These are phyloP conservation scores for Vinca minor DNA, from an alignment of 257 asterid species.

Conservation along the genomic window DNA sequence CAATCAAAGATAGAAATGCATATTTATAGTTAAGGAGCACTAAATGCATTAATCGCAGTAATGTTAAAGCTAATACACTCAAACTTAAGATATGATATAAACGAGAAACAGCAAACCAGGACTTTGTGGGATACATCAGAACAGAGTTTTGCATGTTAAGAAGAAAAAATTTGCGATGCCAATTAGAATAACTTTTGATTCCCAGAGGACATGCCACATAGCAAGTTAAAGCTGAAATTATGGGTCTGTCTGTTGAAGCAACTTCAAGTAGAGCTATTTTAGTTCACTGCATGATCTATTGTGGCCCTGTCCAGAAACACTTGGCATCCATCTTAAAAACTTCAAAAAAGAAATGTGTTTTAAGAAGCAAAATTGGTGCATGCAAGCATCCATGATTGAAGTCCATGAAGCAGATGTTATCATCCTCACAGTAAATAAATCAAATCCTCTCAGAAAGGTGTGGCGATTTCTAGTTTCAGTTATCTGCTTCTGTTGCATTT, in stretches of 20 bases:
- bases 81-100: slow-evolving; percentile 1
- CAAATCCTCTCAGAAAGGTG: not conserved
- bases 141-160: not conserved
- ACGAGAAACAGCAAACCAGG: not conserved
- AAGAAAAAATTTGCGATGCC: not conserved
- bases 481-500: not conserved
- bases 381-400: not conserved
- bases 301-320: not conserved
- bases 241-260: not conserved
- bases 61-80: no score
- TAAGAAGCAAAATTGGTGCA: not conserved
- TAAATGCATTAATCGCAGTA: no score
- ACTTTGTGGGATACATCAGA: not conserved
- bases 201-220: no score
- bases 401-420: not conserved
- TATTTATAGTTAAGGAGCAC: not conserved
- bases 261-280: not conserved
- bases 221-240: not conserved
- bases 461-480: not conserved
- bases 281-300: not conserved
- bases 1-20: not conserved
- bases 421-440: not conserved
- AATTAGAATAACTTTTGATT: not conserved
- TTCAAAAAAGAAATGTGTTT: not conserved
- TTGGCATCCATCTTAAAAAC: not conserved